Percentiles rank a stretch among this genome's conserved stretches.
Conservation (phyloP, 2,329 filamentous ascomycete species). For the Ascocoryne sarcoides region DNA sequence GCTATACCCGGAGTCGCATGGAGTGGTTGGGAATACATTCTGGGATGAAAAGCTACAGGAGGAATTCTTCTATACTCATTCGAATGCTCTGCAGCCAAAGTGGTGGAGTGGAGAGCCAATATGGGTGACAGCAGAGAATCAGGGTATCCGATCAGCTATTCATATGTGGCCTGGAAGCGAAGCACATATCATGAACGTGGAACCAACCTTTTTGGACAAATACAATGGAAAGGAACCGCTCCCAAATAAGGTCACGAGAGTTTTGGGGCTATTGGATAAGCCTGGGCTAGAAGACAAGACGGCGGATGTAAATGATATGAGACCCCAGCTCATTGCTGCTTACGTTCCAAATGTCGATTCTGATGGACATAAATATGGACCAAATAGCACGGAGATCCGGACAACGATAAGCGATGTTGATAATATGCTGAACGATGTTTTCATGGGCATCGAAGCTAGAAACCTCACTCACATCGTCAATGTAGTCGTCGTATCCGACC, state of each 20-base stretch:
- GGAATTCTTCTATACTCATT: slow-evolving; percentile 84
- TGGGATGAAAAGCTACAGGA: slow-evolving; percentile 73
- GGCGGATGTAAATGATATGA: slow-evolving; percentile 41
- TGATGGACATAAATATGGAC: slow-evolving; percentile 80
- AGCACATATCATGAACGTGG: slow-evolving; percentile 65
- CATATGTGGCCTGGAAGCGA: slow-evolving; percentile 99
- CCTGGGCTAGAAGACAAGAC: slow-evolving; percentile 59
- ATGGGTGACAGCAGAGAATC: slow-evolving; percentile 85
- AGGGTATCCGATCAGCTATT: slow-evolving; percentile 69
- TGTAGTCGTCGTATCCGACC: slow-evolving; percentile 90
- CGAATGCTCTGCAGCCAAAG: slow-evolving; percentile 64
- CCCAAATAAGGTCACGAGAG: slow-evolving; percentile 64
- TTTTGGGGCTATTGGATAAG: slow-evolving; percentile 76
- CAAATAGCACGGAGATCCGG: slow-evolving; percentile 88
- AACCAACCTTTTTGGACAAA: slow-evolving; percentile 74
- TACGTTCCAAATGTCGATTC: slow-evolving; percentile 91
- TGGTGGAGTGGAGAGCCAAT: slow-evolving; percentile 96
- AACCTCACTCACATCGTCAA: slow-evolving; percentile 90
- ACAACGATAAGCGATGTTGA: slow-evolving; percentile 73
- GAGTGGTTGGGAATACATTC: slow-evolving; percentile 88
- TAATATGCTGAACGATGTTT: slow-evolving; percentile 67
- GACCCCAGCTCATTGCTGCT: slow-evolving; percentile 85
- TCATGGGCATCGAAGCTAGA: slow-evolving; percentile 66
- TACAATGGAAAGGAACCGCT: slow-evolving; percentile 74
- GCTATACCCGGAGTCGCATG: slow-evolving; percentile 85